Evolutionary conservation across 1,139 yeast genomes (phyloP).

Genomic region (Nakaseomyces bracarensis): DNA sequence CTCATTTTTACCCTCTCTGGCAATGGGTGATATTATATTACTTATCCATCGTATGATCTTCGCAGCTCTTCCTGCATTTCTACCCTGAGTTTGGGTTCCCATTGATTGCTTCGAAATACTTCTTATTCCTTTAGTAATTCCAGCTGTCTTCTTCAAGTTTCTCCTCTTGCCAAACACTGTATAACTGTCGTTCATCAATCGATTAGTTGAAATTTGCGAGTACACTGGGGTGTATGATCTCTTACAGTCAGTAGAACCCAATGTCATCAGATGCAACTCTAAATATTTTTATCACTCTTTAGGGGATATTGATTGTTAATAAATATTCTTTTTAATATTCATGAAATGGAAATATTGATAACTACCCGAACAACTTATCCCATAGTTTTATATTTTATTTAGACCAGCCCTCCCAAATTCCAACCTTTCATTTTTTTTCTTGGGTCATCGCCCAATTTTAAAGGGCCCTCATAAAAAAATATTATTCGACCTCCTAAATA

Average conservation of each 20-base stretch:
- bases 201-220: neutral
- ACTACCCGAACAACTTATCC: neutral
- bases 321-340: neutral
- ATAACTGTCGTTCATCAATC: slow-evolving; percentile 3
- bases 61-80: slow-evolving; percentile 6
- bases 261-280: neutral
- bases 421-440: neutral
- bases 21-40: neutral
- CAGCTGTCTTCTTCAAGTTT: slow-evolving; percentile 7
- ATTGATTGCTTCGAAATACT: neutral
- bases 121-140: slow-evolving; percentile 12
- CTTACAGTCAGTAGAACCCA: neutral
- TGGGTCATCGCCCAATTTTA: too few species aligned
- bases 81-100: neutral
- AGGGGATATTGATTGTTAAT: too few species aligned
- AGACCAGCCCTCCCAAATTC: slow-evolving; percentile 1
- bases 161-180: slow-evolving; percentile 3
- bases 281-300: too few species aligned
- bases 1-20: neutral
- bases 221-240: neutral
- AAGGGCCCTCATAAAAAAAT: too few species aligned
- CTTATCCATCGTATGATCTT: slow-evolving; percentile 9
- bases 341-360: neutral
- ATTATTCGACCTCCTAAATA: too few species aligned
- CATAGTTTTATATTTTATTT: neutral